Evolutionary conservation across 1,284 basidiomycete species (phyloP).

Genomic region (Puccinia polysora): DNA sequence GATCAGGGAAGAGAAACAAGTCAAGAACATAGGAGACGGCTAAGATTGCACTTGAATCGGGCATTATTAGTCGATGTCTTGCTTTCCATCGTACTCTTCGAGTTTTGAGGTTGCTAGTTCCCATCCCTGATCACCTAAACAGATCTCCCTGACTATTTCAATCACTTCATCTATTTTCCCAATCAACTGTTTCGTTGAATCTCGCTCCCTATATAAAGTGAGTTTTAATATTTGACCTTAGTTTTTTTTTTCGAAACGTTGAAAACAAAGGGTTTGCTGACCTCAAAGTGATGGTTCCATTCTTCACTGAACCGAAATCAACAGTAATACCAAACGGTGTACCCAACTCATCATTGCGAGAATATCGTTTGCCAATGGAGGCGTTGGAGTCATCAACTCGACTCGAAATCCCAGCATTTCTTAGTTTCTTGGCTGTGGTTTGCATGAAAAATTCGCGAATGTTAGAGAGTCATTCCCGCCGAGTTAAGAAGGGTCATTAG

Average conservation of each 20-base stretch:
- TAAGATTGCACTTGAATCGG: too few species aligned
- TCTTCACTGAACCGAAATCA: constrained; percentile 89
- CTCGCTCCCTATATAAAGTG: constrained; percentile 23
- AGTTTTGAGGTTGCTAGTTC: constrained; percentile 28
- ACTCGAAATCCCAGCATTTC: constrained; percentile 79
- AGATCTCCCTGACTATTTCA: constrained; percentile 27
- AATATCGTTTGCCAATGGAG: constrained; percentile 92
- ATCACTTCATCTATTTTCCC: constrained; percentile 38
- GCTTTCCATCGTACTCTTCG: constrained; percentile 38
- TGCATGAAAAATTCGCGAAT: too few species aligned
- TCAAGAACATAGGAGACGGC: too few species aligned
- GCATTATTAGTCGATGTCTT: constrained; percentile 39
- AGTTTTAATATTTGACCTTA: neutral
- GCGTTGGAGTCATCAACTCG: constrained; percentile 93
- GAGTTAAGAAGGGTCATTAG: constrained; percentile 45
- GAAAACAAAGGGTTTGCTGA: constrained; percentile 47
- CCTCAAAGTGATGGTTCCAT: constrained; percentile 80
- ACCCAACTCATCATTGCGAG: constrained; percentile 96
- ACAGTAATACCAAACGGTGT: constrained; percentile 94
- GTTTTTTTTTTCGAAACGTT: neutral
- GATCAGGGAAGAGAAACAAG: too few species aligned
- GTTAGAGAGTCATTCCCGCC: too few species aligned
- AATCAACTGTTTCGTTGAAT: constrained; percentile 43
- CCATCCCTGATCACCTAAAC: constrained; percentile 30
- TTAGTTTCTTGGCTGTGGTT: constrained; percentile 74